Conservation (phyloP, 306 rosid species). For the Luffa acutangula region DNA sequence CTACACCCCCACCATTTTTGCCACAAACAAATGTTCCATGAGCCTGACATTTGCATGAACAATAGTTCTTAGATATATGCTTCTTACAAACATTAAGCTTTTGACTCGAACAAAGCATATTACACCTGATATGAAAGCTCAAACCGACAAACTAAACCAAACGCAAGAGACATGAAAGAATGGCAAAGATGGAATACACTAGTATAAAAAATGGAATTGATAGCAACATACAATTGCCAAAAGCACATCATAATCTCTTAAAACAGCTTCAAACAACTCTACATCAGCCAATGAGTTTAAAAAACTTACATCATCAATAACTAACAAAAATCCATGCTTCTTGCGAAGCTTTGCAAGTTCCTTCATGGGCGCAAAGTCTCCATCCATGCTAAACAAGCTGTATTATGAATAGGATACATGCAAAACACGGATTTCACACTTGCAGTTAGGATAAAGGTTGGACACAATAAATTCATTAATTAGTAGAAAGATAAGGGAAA, state of each 20-base stretch:
- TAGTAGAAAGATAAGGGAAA: not conserved
- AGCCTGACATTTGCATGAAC: slow-evolving; percentile 36
- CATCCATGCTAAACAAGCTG: slow-evolving; percentile 99
- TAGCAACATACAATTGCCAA: not conserved
- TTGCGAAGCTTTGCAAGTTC: slow-evolving; percentile 70
- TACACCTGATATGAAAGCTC: not conserved
- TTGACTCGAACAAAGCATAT: not conserved
- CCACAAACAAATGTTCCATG: slow-evolving; percentile 95
- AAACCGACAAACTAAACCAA: not conserved
- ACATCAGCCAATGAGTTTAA: slow-evolving; percentile 16
- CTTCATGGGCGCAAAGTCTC: slow-evolving; percentile 79
- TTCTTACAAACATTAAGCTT: not conserved
- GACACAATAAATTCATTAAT: not conserved
- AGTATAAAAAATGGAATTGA: not conserved
- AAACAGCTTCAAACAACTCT: not conserved
- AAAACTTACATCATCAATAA: slow-evolving; percentile 78
- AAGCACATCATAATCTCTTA: not conserved
- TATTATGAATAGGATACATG: slow-evolving; percentile 12
- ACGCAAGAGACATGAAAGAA: not conserved
- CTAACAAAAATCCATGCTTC: slow-evolving; percentile 67
- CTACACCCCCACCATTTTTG: slow-evolving; percentile 88
- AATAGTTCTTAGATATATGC: not conserved
- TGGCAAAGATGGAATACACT: not conserved
- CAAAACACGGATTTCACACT: not conserved
- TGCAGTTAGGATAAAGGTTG: not conserved